These are phyloP conservation scores for Mycena albidolilacea DNA, from an alignment of 768 basidiomycete species.

Conservation along the genomic window DNA sequence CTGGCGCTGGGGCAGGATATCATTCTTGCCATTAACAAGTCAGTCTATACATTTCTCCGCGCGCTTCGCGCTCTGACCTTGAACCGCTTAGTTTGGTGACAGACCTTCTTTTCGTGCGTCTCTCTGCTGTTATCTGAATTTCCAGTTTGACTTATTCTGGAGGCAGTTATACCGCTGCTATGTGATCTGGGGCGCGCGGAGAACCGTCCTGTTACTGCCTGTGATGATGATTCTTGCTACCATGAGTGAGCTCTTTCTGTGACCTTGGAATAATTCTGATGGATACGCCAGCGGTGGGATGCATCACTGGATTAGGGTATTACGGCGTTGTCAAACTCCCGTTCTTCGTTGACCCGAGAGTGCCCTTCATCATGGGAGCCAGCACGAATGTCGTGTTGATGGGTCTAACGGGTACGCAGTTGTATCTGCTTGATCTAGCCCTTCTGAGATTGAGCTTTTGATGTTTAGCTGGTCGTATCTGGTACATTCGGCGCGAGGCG, in stretches of 20 bases:
- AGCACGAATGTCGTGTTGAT: slow-evolving; percentile 19
- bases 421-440: background rate
- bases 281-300: slow-evolving; percentile 2
- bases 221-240: slow-evolving; percentile 9
- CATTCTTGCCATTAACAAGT: slow-evolving; percentile 25
- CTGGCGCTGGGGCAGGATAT: slow-evolving; percentile 26
- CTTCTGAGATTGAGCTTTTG: background rate
- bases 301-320: slow-evolving; percentile 12
- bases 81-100: slow-evolving; percentile 15
- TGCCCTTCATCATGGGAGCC: slow-evolving; percentile 26
- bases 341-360: slow-evolving; percentile 7
- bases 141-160: background rate
- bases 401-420: slow-evolving; percentile 15
- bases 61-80: background rate
- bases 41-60: background rate
- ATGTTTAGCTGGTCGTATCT: slow-evolving; percentile 23
- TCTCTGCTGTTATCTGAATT: too few species aligned
- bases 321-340: slow-evolving; percentile 1
- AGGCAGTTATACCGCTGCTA: slow-evolving; percentile 27
- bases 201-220: slow-evolving; percentile 5
- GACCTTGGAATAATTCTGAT: background rate
- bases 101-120: slow-evolving; percentile 21
- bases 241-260: background rate
- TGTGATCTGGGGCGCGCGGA: slow-evolving; percentile 31
- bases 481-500: slow-evolving; percentile 21